A percentile compares a stretch with the other conserved stretches of the same genome.
These are phyloP conservation scores for Calonectria hongkongensis DNA, from an alignment of 2,329 filamentous ascomycete species.

Conservation along the genomic window DNA sequence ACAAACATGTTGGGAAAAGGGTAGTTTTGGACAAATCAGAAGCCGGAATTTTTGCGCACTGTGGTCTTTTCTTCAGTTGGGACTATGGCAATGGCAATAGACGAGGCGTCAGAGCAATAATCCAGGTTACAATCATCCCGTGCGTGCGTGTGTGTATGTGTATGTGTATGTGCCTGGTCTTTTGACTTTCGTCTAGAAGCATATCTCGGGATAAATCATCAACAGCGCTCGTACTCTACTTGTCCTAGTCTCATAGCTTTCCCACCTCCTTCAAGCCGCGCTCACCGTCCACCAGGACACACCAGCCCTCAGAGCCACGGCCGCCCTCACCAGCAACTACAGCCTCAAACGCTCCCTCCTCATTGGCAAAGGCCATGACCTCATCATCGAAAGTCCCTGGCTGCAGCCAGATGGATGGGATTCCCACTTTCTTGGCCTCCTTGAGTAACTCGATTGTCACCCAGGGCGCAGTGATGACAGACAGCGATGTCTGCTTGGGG, in stretches of 20 bases:
- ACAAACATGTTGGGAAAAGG: neutral
- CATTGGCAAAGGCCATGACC: conserved; percentile 80
- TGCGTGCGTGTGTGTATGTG: neutral
- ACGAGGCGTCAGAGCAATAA: no score
- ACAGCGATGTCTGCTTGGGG: conserved; percentile 83
- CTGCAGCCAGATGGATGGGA: conserved; percentile 90
- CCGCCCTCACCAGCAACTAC: conserved; percentile 81
- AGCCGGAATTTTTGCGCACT: neutral
- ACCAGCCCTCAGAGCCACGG: conserved; percentile 85
- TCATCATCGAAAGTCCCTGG: conserved; percentile 90
- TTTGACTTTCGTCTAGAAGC: neutral
- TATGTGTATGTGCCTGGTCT: neutral
- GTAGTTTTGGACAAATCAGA: neutral
- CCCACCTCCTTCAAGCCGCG: conserved; percentile 74
- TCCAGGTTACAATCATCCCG: neutral
- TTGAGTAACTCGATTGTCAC: conserved; percentile 84
- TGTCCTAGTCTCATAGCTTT: conserved; percentile 63
- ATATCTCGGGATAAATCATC: neutral
- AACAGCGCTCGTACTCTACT: neutral
- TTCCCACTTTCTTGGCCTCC: conserved; percentile 84
- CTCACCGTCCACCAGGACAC: conserved; percentile 90
- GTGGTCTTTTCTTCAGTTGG: conserved; percentile 3
- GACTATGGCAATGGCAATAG: neutral
- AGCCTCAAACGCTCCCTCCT: conserved; percentile 77
- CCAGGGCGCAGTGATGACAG: conserved; percentile 89